These are phyloP conservation scores for Sporothrix mexicana DNA, from an alignment of 2,329 filamentous ascomycete species.

Conservation along the genomic window DNA sequence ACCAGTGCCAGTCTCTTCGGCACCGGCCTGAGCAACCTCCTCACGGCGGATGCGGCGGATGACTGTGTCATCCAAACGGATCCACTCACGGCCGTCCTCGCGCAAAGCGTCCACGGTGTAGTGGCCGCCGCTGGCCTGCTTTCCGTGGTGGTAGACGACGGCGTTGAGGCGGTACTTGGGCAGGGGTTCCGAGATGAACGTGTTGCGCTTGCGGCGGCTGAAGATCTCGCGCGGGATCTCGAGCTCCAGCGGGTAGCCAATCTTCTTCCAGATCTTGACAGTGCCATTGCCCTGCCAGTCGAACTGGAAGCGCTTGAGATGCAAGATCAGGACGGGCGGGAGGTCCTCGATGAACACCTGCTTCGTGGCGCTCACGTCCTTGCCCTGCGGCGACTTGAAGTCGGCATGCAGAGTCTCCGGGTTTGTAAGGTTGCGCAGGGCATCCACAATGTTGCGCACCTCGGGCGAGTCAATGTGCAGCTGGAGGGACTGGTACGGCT, in stretches of 20 bases:
- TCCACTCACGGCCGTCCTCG: constrained; percentile 95
- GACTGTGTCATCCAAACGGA: constrained; percentile 91
- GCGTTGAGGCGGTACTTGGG: constrained; percentile 86
- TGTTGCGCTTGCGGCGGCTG: constrained; percentile 73
- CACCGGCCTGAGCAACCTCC: constrained; percentile 85
- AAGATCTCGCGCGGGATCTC: constrained; percentile 93
- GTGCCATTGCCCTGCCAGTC: constrained; percentile 81
- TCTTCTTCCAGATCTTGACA: constrained; percentile 98
- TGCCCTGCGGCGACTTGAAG: constrained; percentile 78
- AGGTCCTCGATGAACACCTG: constrained; percentile 93
- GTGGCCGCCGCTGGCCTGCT: constrained; percentile 93
- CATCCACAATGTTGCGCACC: constrained; percentile 90
- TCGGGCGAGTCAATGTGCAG: constrained; percentile 89
- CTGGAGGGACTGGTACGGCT: constrained; percentile 93
- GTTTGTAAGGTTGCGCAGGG: constrained; percentile 80
- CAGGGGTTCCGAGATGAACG: constrained; percentile 67
- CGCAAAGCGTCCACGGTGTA: constrained; percentile 97
- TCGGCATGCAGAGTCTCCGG: constrained; percentile 85
- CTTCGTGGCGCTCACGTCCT: constrained; percentile 81
- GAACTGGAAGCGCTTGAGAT: constrained; percentile 97
- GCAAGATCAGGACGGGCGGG: constrained; percentile 89
- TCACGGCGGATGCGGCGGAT: constrained; percentile 84
- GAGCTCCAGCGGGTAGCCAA: constrained; percentile 92
- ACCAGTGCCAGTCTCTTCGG: constrained; percentile 66
- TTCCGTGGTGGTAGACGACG: constrained; percentile 97